Evolutionary conservation across 2,329 filamentous ascomycete genomes (phyloP).

Genomic region (Xylaria sp.): DNA sequence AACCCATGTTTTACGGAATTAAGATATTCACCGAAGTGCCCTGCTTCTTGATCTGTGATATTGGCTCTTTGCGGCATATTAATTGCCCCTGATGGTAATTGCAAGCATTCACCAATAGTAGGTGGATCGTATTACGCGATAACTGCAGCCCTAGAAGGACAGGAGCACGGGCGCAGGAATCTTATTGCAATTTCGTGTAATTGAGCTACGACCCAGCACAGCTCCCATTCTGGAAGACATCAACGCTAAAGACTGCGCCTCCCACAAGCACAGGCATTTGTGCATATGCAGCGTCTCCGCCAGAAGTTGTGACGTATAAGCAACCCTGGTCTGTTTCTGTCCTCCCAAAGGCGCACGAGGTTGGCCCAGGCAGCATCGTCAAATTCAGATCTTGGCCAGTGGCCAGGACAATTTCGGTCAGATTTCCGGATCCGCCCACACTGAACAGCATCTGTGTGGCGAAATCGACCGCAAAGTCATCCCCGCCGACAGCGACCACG

Average conservation of each 20-base stretch:
- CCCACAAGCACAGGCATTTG: slow-evolving; percentile 1
- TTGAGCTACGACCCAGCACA: neutral
- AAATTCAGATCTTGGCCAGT: neutral
- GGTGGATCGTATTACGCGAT: neutral
- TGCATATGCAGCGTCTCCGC: neutral
- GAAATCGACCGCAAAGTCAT: neutral
- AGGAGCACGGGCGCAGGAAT: neutral
- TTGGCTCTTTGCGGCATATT: neutral
- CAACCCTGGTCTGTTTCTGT: neutral
- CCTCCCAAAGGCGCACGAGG: neutral
- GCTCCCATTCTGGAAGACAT: slow-evolving; percentile 2
- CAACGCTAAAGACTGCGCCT: neutral
- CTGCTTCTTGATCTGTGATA: neutral
- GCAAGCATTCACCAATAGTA: neutral
- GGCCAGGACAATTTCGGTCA: neutral
- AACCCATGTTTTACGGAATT: neutral
- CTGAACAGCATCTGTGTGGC: neutral
- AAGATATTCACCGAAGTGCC: neutral
- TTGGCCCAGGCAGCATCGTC: neutral
- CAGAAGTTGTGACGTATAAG: neutral
- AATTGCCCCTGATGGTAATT: neutral
- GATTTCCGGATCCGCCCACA: neutral
- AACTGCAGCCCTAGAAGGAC: neutral
- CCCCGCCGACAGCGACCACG: neutral
- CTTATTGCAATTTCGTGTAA: neutral